Evolutionary conservation across 2,329 filamentous ascomycete species (phyloP), one percentile per base, ranked within the genome.

Genomic region (Penicillium oxalicum): DNA sequence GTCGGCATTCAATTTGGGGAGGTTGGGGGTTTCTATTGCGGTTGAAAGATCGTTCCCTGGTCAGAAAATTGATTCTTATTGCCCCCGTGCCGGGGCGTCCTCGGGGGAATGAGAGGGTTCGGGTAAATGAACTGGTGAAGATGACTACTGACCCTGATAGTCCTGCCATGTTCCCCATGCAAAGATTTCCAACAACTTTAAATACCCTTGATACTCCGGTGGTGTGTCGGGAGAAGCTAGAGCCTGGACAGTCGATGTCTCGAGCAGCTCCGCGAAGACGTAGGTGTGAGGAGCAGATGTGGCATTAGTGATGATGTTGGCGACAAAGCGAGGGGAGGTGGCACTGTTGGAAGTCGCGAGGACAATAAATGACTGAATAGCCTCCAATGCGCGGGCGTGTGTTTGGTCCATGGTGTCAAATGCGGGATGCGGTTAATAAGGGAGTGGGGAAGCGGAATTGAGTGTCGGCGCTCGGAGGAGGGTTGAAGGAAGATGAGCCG

Each of bases 251-350:
- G 88, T 83, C 0, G 87, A 82, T 1, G 84, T 83, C 60, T 87
- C 79, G 34, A 98, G 83, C n/a, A 98, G 84, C 73, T 97, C 91
- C 58, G 87, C 82, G 74, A 98, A 98, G 71, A 97, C 80, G 70
- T 86, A 98, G 56, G 91, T 95, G 70, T 90, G 88, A 27, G 87
- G 83, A 48, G 84, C 84, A n/a, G 89, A 90, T 44, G 90, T 97
- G 53, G 91, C 93, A 71, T 90, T 88, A 39, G 79, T 82, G 66
- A 97, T 81, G 46, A 97, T 81, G 66, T 95, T 90, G 63, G 87
- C 85, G 37, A 91, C 86, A 50, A 90, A 88, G 59, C 87, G 85
- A 36, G 89, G 85, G 9, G 90, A 89, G 5, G 82, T 63, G 13
- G 66, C 64, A 42, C 67, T 88, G 54, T 88, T 89, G 9, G 89